Percentiles rank a stretch among this genome's conserved stretches.
These are phyloP conservation scores for Berkeleyomyces basicola DNA, from an alignment of 2,329 filamentous ascomycete genomes.

Conservation along the genomic window DNA sequence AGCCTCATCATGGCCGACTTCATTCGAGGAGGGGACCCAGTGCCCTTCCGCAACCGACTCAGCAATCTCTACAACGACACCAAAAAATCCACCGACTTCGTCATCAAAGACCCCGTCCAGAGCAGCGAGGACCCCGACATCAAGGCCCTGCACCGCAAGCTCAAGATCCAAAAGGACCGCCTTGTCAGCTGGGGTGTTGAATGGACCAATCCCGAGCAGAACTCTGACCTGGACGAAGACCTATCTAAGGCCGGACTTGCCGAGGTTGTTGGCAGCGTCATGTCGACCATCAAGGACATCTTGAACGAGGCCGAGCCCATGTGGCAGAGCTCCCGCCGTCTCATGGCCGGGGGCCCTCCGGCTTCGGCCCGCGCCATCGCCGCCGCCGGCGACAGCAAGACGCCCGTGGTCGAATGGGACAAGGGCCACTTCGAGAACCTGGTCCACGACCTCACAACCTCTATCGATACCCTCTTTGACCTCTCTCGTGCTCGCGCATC, in stretches of 20 bases:
- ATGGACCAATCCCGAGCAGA: constrained; percentile 56
- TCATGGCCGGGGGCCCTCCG: neutral
- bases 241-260: constrained; percentile 58
- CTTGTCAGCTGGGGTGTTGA: constrained; percentile 66
- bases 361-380: constrained; percentile 4
- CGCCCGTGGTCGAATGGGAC: constrained; percentile 45
- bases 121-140: constrained; percentile 52
- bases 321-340: constrained; percentile 39
- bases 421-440: constrained; percentile 60
- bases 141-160: constrained; percentile 54
- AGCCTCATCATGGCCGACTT: constrained; percentile 7
- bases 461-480: constrained; percentile 66
- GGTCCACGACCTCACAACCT: constrained; percentile 55
- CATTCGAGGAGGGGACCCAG: constrained; percentile 4
- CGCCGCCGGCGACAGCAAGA: constrained; percentile 35
- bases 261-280: constrained; percentile 61
- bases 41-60: constrained; percentile 22
- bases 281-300: constrained; percentile 67
- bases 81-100: constrained; percentile 60
- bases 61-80: constrained; percentile 67
- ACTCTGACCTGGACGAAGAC: constrained; percentile 54
- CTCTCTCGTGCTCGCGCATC: constrained; percentile 49
- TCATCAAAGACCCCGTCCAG: constrained; percentile 45
- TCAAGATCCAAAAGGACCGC: constrained; percentile 65
- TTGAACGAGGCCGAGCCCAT: constrained; percentile 59